Evolutionary conservation across 805 yeast genomes (phyloP), one percentile per base, ranked within the genome.

Genomic region (Wickerhamomyces alni): DNA sequence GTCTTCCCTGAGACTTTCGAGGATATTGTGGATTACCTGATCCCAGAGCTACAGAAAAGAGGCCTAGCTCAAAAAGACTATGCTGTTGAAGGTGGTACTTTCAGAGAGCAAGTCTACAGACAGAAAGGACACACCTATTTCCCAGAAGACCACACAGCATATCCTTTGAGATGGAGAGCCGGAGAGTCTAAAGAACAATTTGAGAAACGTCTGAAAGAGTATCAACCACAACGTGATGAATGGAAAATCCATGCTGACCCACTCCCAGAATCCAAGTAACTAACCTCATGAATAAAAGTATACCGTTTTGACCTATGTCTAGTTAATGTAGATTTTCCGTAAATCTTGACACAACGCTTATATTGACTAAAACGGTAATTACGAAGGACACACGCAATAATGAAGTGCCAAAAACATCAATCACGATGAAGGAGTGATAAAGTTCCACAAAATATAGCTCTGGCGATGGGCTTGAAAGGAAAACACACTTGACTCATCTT

Each of bases 1-100:
- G 47, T 62, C 12, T 41, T 55, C 10, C 72, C 72, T 15, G 66
- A 61, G 9, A 48, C 64, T 9, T 66, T 61, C 41, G 65, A 65
- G 42, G 69, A 67, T n/a, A 45, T 66, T 17, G 63, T 65, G 18
- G 62, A 66, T 16, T 45, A 46, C 29, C 48, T 66, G 32, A 44
- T 65, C 17, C 70, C 70, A 9, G 69, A 58, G 32, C 51, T 65
- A 35, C 57, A 59, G 41, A 44, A 42, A 13, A 52, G 65, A 33
- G 67, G 66, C 5, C 54, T 59, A 22, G 58, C 57, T 12, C 58
- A 65, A 60, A 50, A 55, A 11, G 67, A 64, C 38, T 66, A 66
- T 43, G 64, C 63, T 3, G 58, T 55, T 29, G 44, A 40, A 27
- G 57, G 54, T 4, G 50, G 50, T 3, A 61, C 66, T 25, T 57